Conservation (phyloP, 2,329 filamentous ascomycete species). For the Sporothrix protearum region DNA sequence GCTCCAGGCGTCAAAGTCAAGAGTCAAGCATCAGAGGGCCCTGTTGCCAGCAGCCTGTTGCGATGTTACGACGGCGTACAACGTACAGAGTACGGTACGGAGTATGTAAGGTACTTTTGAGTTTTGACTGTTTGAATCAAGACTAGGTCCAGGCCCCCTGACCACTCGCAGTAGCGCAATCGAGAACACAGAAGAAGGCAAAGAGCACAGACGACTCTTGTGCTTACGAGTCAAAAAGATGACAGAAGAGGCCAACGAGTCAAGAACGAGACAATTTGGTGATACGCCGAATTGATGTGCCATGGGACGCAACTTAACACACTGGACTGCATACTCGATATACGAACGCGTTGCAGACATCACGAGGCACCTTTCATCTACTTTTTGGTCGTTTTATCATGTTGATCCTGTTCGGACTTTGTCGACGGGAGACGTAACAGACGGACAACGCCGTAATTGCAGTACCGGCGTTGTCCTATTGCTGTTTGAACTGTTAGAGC, state of each 20-base stretch:
- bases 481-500: background rate
- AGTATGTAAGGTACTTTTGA: background rate
- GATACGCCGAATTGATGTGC: background rate
- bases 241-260: background rate
- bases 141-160: background rate
- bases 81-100: background rate
- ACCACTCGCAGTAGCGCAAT: background rate
- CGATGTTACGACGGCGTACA: background rate
- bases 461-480: background rate
- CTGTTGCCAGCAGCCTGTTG: background rate
- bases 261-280: background rate
- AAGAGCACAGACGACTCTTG: background rate
- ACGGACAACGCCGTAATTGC: constrained; percentile 15
- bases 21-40: background rate
- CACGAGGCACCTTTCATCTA: background rate
- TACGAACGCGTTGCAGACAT: background rate
- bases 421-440: background rate
- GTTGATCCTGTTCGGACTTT: background rate
- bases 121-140: background rate
- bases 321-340: no score
- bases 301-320: background rate
- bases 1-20: background rate
- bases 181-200: background rate
- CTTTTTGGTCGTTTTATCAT: background rate
- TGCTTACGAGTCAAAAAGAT: background rate